Base-by-base conservation (phyloP, 306 rosid species). In the Casuarina equisetifolia region DNA sequence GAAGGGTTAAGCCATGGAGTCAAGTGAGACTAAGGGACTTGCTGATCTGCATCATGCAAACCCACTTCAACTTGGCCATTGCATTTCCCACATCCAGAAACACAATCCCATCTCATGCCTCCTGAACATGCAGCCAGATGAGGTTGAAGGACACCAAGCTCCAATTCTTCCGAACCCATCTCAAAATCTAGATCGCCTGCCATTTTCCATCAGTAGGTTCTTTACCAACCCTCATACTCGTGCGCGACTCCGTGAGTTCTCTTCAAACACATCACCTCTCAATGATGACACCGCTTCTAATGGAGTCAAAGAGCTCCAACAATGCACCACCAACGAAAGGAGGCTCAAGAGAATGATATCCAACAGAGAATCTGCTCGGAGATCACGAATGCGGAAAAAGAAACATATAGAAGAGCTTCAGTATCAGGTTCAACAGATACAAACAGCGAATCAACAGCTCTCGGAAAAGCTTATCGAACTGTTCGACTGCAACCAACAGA, bases 401-500 rank as follows among this genome's bases (percentile, higher is more conserved):
- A 81, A 79, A 77, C 86, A 84, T 17, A 76, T 84, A 25, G 86
- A 87, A 74, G 88, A 77, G 57, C 82, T 84, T 44, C 81, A 76
- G 53, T 49, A 42, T 63, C 84, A 84, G 50, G 88, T 84, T 9
- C 52, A 77, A 4, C 84, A 78, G 69, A 79, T 84, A 11, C 86
- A 79, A 36, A 55, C n/a, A 9, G 75, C 83, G 6, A 87, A 87
- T 39, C 83, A 83, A 2, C 83, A 79, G 32, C 79, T 87, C 19
- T 84, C 86, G 3, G 81, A 84, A 62, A 87, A 84, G 75, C 69
- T 84, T 25, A 82, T 84, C 40, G 80, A 82, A 42, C 49, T 84
- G 9, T 9, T 87, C 5, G 88, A 87, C 32, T 81, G 81, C 66
- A 87, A 87, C 52, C 90, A 84, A n/a, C 84, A 77, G 64, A 80